A percentile compares a stretch with the other conserved stretches of the same genome.
phyloP scores from a whole-genome alignment of 345 rosid genomes.

The Cardiospermum halicacabum region DNA sequence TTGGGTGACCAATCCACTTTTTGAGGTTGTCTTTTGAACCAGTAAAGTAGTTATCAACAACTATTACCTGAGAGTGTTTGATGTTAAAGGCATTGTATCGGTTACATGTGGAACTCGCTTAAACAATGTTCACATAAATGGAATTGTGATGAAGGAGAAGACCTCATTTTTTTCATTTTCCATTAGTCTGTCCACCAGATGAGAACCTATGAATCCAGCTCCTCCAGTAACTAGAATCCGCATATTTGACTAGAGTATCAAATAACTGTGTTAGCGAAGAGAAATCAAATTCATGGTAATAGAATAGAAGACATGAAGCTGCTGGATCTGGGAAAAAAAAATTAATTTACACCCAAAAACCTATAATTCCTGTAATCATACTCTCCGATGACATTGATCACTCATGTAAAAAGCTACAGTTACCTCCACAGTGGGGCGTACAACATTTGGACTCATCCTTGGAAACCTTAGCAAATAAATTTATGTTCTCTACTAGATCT shows the following conservation, averaged over 20 bases:
- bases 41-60: slow-evolving; percentile 88
- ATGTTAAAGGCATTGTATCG: neutral
- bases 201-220: slow-evolving; percentile 97
- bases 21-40: slow-evolving; percentile 86
- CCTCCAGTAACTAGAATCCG: slow-evolving; percentile 95
- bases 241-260: slow-evolving; percentile 69
- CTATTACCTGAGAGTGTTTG: slow-evolving; percentile 53
- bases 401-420: neutral
- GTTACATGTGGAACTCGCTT: neutral
- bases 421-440: neutral
- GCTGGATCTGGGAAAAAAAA: no score
- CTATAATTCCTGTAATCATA: neutral
- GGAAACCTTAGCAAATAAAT: neutral
- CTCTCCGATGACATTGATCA: neutral
- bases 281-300: neutral
- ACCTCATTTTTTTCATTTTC: slow-evolving; percentile 93
- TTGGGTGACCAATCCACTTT: slow-evolving; percentile 92
- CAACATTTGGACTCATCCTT: neutral
- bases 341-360: slow-evolving; percentile 2
- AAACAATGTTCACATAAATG: neutral
- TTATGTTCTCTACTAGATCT: neutral
- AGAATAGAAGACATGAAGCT: neutral
- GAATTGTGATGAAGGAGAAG: neutral
- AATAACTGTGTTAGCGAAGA: slow-evolving; percentile 6
- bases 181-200: slow-evolving; percentile 86